Evolutionary conservation across 1,284 basidiomycete genomes (phyloP).

Genomic region (Schizophyllum amplum): DNA sequence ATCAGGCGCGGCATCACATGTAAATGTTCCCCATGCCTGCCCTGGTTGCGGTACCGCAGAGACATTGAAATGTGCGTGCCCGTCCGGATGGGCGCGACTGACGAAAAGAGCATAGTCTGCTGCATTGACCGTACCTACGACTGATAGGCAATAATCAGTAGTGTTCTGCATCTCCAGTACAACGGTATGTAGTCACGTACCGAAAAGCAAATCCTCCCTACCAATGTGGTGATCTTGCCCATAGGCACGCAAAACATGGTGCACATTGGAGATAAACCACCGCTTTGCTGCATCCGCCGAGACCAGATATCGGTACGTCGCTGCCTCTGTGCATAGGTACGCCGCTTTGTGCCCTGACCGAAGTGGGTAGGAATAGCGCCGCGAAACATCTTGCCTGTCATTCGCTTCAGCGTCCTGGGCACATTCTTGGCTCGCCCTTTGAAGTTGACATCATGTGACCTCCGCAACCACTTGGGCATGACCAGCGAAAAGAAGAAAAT

Average conservation of each 20-base stretch:
- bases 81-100: constrained; percentile 51
- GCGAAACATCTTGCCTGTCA: constrained; percentile 37
- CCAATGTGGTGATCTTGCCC: constrained; percentile 40
- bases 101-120: constrained; percentile 56
- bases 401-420: not conserved
- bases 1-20: constrained; percentile 32
- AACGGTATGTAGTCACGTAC: too few species aligned
- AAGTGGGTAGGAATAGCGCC: constrained; percentile 47
- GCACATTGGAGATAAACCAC: constrained; percentile 59
- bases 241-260: constrained; percentile 48
- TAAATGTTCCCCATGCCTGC: constrained; percentile 61
- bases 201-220: constrained; percentile 56
- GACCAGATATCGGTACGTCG: constrained; percentile 53
- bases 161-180: too few species aligned
- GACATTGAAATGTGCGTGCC: constrained; percentile 56
- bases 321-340: constrained; percentile 50
- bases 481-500: not conserved
- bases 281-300: constrained; percentile 43
- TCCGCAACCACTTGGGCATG: too few species aligned
- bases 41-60: constrained; percentile 37
- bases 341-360: constrained; percentile 50
- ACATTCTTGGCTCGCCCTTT: too few species aligned
- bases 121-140: constrained; percentile 57
- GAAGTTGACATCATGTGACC: too few species aligned
- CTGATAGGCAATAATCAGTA: too few species aligned